Percentiles rank a stretch among this genome's conserved stretches.
phyloP scores from a whole-genome alignment of 2,329 filamentous ascomycete genomes.

The Talaromyces sp. region DNA sequence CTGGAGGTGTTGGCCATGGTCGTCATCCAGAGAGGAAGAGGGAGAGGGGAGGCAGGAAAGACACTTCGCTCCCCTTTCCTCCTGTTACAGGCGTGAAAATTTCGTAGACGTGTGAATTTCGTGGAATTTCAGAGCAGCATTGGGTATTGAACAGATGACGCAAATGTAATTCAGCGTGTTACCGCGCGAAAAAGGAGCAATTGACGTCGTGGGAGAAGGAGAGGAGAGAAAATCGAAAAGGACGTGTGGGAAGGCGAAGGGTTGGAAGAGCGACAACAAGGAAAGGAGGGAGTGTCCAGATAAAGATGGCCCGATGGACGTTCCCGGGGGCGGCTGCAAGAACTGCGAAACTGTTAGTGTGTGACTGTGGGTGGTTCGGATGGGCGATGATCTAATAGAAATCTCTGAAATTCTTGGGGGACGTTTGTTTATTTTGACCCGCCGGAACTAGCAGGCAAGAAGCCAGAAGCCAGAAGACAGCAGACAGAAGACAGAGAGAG shows the following conservation, averaged over 20 bases:
- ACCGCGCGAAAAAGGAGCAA: background rate
- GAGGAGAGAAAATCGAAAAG: conserved; percentile 9
- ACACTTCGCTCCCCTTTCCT: background rate
- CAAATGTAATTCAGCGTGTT: background rate
- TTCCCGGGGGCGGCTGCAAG: conserved; percentile 1
- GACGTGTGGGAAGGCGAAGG: conserved; percentile 22
- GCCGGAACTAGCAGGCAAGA: conserved; percentile 19
- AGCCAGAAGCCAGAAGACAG: background rate
- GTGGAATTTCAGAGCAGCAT: conserved; percentile 2
- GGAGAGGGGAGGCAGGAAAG: conserved; percentile 7
- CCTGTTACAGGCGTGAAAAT: background rate
- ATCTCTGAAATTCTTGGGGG: background rate
- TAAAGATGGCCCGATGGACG: conserved; percentile 9
- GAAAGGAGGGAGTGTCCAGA: conserved; percentile 22
- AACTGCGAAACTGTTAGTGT: conserved; percentile 4
- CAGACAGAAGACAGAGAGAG: background rate
- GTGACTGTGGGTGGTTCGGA: conserved; percentile 22
- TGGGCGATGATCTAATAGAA: conserved; percentile 16
- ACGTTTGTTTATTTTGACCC: conserved; percentile 37
- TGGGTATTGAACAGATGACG: background rate
- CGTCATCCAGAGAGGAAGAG: background rate
- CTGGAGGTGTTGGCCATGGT: conserved; percentile 17
- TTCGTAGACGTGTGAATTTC: background rate
- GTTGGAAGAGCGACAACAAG: conserved; percentile 21
- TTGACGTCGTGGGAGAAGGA: conserved; percentile 3